These are phyloP conservation scores for Hyphopichia khmerensis DNA, from an alignment of 1,139 yeast species.

Conservation along the genomic window DNA sequence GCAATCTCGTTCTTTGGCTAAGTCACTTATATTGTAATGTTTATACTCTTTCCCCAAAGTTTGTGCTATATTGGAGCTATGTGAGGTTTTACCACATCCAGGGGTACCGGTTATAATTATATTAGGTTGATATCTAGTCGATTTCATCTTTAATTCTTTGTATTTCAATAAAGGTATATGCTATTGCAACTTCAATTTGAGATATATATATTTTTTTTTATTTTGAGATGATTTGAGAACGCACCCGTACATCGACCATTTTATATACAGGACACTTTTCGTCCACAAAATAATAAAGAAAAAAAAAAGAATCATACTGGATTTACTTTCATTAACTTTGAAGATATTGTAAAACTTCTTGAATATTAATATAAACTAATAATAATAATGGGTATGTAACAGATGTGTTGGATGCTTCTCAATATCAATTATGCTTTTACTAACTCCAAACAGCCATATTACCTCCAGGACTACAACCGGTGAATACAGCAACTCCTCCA, in stretches of 20 bases:
- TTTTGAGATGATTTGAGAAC: too few species aligned
- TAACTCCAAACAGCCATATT: slow-evolving; percentile 5
- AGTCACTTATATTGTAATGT: slow-evolving; percentile 72
- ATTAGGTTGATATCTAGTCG: slow-evolving; percentile 60
- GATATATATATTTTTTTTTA: too few species aligned
- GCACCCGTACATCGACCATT: too few species aligned
- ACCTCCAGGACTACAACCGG: slow-evolving; percentile 11
- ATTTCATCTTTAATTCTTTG: neutral
- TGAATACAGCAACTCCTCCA: neutral
- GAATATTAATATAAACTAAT: too few species aligned
- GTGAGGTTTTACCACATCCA: slow-evolving; percentile 94
- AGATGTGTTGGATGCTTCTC: too few species aligned
- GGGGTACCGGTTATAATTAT: slow-evolving; percentile 95
- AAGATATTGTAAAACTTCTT: too few species aligned
- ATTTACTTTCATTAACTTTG: too few species aligned
- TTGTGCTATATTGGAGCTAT: slow-evolving; percentile 59
- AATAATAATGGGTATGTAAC: neutral
- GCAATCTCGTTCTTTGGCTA: slow-evolving; percentile 76
- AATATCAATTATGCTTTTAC: neutral
- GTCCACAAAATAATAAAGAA: neutral
- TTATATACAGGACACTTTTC: neutral
- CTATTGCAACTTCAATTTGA: too few species aligned
- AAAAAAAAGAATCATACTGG: too few species aligned
- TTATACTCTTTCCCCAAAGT: slow-evolving; percentile 40
- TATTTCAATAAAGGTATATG: too few species aligned